Evolutionary conservation across 345 rosid genomes (phyloP).

Genomic region (Adansonia digitata): DNA sequence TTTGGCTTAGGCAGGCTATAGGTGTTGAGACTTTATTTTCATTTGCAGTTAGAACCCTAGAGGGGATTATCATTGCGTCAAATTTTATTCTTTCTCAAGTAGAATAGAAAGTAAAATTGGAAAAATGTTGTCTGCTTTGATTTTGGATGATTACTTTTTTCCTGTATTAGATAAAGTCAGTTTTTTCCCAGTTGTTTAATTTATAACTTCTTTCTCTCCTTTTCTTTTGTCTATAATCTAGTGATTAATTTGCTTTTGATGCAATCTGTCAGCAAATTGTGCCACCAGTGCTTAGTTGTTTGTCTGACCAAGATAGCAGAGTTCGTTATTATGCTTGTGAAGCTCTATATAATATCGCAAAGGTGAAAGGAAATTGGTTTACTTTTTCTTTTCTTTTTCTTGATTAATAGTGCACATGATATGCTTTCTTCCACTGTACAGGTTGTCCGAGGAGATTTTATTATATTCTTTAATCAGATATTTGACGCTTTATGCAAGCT

Average conservation of each 20-base stretch:
- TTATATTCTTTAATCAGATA: constrained; percentile 83
- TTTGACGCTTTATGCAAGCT: constrained; percentile 97
- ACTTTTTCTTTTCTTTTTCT: neutral
- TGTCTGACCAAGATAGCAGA: constrained; percentile 94
- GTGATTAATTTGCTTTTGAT: constrained; percentile 17
- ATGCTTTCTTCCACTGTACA: constrained; percentile 29
- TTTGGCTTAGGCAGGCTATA: neutral
- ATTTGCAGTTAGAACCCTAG: neutral
- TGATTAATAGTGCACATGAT: constrained; percentile 7
- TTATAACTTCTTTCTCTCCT: neutral
- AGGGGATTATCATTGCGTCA: neutral
- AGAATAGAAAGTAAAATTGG: neutral
- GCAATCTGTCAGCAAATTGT: constrained; percentile 76
- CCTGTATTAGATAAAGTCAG: neutral
- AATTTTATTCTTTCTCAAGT: neutral
- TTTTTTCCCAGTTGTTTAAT: neutral
- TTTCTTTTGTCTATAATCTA: neutral
- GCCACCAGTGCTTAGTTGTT: constrained; percentile 85
- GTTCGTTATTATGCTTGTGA: constrained; percentile 99
- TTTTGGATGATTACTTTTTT: neutral
- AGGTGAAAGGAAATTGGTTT: constrained; percentile 38
- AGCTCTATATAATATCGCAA: constrained; percentile 97
- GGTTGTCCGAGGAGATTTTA: constrained; percentile 99
- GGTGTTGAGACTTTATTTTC: neutral
- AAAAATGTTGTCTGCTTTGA: neutral